Base-by-base conservation (phyloP, 2,329 filamentous ascomycete genomes). In the Ilyonectria mors-panacis region DNA sequence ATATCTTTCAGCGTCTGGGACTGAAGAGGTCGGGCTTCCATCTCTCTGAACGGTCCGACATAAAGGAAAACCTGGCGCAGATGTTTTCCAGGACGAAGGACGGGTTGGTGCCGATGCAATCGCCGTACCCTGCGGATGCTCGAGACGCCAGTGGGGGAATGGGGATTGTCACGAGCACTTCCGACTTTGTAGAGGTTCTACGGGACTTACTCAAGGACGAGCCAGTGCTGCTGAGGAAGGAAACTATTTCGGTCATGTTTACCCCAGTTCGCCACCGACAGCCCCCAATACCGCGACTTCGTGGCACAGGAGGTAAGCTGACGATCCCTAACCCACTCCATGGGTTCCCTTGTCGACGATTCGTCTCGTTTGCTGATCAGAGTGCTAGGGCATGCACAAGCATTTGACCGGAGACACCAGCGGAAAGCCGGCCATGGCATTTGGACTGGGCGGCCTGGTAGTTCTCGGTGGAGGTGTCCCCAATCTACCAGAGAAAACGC, bases 401-500 rank as follows among this genome's bases (percentile, higher is more conserved):
- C 61, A 64, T 21, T 39, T 64, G 19, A 64, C 61, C 5, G 55
- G 61, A 30, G 61, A 64, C 19, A 10, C 23, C 17, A 64, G 44
- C 9, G 61, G 61, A 17, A 17, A 19, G 15, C 47, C 61, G 10
- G 35, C 19, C 28, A 44, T 64, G 4, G 54, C 55, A 4, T 64
- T 64, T 30, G 47, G 61, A 17, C 37, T 64, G 10, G 61, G 61
- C 6, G 57, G 63, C 13, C 33, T 65, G 37, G 56, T 61, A 5
- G 50, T 60, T n/a, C 50, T 42, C 6, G 30, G 23, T 2, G 44
- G 47, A 2, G 39, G 39, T 9, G 57, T 60, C n/a, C 63, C 63
- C 30, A 65, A 60, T 51, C 63, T 65, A 13, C 63, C 63, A 6
- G 50, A 39, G 21, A 50, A 50, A n/a, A 65, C 63, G 26, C 35